Conservation (phyloP, 306 rosid species). For the Lagenaria siceraria region DNA sequence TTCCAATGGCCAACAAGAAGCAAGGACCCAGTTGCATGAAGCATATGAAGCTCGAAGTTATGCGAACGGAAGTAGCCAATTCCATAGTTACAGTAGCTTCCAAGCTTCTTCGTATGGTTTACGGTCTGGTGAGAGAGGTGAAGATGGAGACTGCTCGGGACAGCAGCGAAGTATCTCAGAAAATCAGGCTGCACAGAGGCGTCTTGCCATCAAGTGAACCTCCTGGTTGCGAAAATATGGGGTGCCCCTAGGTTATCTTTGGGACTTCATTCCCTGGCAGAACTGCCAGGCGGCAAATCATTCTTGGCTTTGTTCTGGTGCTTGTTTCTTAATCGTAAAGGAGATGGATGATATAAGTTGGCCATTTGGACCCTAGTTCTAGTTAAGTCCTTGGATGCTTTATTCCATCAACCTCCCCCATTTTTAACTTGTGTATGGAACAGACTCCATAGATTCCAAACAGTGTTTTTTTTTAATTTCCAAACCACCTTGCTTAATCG, state of each 20-base stretch:
- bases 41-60: conserved; percentile 25
- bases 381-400: conserved; percentile 27
- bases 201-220: conserved; percentile 66
- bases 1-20: conserved; percentile 41
- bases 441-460: conserved; percentile 39
- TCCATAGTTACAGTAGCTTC: conserved; percentile 30
- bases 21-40: conserved; percentile 10
- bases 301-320: conserved; percentile 74
- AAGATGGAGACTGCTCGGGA: conserved; percentile 58
- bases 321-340: background rate
- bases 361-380: conserved; percentile 18
- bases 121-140: conserved; percentile 48
- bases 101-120: conserved; percentile 44
- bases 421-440: conserved; percentile 52
- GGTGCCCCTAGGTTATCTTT: conserved; percentile 30
- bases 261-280: conserved; percentile 36
- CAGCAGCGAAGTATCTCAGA: conserved; percentile 52
- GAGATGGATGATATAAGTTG: conserved; percentile 5
- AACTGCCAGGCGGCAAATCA: conserved; percentile 82
- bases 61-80: conserved; percentile 36
- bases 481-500: background rate
- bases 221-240: conserved; percentile 10
- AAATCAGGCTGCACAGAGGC: conserved; percentile 53
- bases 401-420: conserved; percentile 24
- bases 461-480: conserved; percentile 4